These are phyloP conservation scores for Leishmania braziliensis DNA, from an alignment of 208 protist species.

Conservation along the genomic window DNA sequence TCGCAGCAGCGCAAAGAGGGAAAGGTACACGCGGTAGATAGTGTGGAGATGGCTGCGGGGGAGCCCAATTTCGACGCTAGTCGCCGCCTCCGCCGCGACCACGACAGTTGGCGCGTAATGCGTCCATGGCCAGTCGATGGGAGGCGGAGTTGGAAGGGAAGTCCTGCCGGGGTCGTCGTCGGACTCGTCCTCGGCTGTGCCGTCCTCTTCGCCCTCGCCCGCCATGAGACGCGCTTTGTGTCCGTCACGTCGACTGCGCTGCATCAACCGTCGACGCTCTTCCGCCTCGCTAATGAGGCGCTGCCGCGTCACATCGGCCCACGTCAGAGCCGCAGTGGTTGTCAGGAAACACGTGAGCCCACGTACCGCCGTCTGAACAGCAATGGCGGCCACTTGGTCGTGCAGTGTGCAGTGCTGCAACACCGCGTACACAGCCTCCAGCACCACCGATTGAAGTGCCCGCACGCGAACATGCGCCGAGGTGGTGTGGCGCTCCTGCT, in stretches of 20 bases:
- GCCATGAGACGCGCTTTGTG: constrained; percentile 3
- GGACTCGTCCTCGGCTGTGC: constrained; percentile 10
- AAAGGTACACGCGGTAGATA: constrained; percentile 81
- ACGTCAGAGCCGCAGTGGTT: constrained; percentile 45
- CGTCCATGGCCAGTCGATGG: constrained; percentile 43
- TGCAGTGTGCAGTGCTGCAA: constrained; percentile 57
- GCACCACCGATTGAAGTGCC: constrained; percentile 58
- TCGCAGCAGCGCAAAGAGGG: constrained; percentile 65
- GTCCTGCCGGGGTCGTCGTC: constrained; percentile 15
- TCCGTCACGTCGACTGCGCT: not conserved
- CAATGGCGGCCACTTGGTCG: constrained; percentile 37
- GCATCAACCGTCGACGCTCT: constrained; percentile 14
- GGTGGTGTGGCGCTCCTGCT: constrained; percentile 73
- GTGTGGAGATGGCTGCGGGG: constrained; percentile 80
- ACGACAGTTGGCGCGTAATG: constrained; percentile 5
- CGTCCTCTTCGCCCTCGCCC: constrained; percentile 22
- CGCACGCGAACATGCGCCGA: constrained; percentile 64
- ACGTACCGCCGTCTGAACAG: constrained; percentile 54
- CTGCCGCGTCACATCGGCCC: constrained; percentile 38
- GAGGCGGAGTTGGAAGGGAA: constrained; percentile 16
- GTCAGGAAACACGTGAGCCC: constrained; percentile 79
- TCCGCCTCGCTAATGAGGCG: constrained; percentile 24
- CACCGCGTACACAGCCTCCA: constrained; percentile 59
- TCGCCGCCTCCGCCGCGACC: not conserved
- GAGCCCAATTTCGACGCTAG: constrained; percentile 37